Base-by-base conservation (phyloP, 1,284 basidiomycete species). In the Pseudozyma flocculosa region DNA sequence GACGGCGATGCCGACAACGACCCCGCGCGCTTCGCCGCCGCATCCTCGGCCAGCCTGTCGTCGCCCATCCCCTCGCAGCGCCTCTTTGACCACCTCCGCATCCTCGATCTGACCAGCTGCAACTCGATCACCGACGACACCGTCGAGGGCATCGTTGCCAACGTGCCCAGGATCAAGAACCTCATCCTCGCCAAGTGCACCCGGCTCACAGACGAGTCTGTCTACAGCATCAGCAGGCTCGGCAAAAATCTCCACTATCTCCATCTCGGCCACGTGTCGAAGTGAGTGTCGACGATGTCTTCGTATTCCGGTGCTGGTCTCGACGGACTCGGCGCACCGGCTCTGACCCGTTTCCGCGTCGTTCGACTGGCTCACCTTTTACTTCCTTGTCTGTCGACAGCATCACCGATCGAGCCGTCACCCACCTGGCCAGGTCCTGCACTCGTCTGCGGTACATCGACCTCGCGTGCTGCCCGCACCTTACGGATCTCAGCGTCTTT, bases 401-500 rank as follows among this genome's bases (percentile, higher is more conserved):
- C 68, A 91, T 98, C 64, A 95, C 93, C 2, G 95, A 99, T 77
- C 84, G 85, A 23, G 91, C 89, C 8, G 88, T 99, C 36, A 87
- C 86, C 47, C 84, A 85, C 10, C 82, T 99, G 17, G 92, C 92
- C 3, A 83, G 90, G 38, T 84, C 85, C 21, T 99, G 95, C 79
- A 93, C 90, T 0, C 83, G 95, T n/a, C 79, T 99, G 52, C 84
- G 95, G 66, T 99, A 98, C 78, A 87, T 99, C 56, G 95, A 99
- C 78, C 86, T 99, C 62, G 95, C 95, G 4, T 94, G 93, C 92
- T 99, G 94, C 70, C 82, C 85, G 2, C 83, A 86, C 39, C 81
- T 99, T 39, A 96, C 94, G 15, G 95, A 99, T 76, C 85, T 90
- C 82, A 91, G 90, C 43, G 90, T 98, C 3, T 87, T 90, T 68